phyloP scores from a whole-genome alignment of 495 filamentous ascomycete genomes.

The Jackrogersella multiformis region DNA sequence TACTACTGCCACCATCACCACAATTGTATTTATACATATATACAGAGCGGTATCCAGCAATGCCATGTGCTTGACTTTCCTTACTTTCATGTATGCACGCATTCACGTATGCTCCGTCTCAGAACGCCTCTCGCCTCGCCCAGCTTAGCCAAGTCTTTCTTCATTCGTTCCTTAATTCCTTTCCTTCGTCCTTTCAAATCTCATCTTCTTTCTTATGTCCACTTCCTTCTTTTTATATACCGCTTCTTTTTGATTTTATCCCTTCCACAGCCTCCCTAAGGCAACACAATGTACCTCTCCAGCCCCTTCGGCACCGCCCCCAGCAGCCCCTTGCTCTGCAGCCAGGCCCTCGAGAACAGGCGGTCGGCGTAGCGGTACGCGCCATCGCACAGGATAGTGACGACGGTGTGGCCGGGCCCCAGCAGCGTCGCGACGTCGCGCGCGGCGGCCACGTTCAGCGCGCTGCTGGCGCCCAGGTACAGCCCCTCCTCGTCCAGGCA shows the following conservation, averaged over 20 bases:
- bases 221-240: too few species aligned
- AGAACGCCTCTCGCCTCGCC: constrained; percentile 10
- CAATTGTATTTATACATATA: constrained; percentile 37
- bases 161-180: background rate
- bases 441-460: constrained; percentile 93
- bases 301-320: constrained; percentile 85
- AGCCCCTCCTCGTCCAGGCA: constrained; percentile 96
- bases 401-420: constrained; percentile 88
- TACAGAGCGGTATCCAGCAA: constrained; percentile 22
- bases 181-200: too few species aligned
- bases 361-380: constrained; percentile 96
- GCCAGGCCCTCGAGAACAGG: constrained; percentile 89
- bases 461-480: constrained; percentile 92
- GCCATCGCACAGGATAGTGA: constrained; percentile 93
- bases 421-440: constrained; percentile 93
- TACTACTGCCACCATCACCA: constrained; percentile 1
- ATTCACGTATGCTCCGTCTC: too few species aligned
- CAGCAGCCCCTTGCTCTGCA: constrained; percentile 83
- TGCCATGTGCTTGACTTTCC: constrained; percentile 5
- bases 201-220: background rate
- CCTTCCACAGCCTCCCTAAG: constrained; percentile 53
- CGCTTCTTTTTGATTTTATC: background rate
- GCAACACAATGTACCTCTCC: constrained; percentile 91
- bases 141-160: background rate
- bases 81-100: constrained; percentile 4